These are phyloP conservation scores for Aplosporella prunicola DNA, from an alignment of 2,329 filamentous ascomycete species.

Conservation along the genomic window DNA sequence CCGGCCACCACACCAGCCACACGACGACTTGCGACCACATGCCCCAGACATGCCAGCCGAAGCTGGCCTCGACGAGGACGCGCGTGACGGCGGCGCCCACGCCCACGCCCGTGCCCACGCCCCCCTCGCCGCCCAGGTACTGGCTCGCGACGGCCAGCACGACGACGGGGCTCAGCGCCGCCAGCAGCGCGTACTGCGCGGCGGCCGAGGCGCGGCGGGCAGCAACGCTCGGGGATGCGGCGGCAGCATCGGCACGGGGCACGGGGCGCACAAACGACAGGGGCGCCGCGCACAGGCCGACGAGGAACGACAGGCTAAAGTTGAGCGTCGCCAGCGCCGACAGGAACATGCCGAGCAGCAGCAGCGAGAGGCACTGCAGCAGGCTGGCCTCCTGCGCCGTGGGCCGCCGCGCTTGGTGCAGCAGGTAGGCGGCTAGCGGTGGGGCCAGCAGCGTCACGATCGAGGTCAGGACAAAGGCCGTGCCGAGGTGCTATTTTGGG, in stretches of 20 bases:
- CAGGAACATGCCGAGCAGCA: conserved; percentile 83
- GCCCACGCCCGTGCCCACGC: conserved; percentile 37
- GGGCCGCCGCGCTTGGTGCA: conserved; percentile 44
- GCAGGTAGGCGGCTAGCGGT: conserved; percentile 19
- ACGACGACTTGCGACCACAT: conserved; percentile 82
- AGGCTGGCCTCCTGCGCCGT: conserved; percentile 64
- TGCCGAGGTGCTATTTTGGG: conserved; percentile 14
- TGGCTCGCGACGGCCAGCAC: conserved; percentile 21
- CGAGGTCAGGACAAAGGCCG: conserved; percentile 22
- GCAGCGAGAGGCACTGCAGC: conserved; percentile 83
- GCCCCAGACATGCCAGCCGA: conserved; percentile 83
- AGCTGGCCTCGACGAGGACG: conserved; percentile 63
- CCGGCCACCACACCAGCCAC: conserved; percentile 96
- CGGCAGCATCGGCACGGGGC: too few species aligned
- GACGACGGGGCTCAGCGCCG: conserved; percentile 24
- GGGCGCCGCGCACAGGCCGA: conserved; percentile 70
- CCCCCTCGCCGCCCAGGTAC: conserved; percentile 27
- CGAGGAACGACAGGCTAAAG: conserved; percentile 79
- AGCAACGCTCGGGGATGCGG: not conserved
- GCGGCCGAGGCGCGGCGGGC: conserved; percentile 11
- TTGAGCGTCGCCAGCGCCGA: conserved; percentile 91
- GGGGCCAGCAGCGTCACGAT: conserved; percentile 27
- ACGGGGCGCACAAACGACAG: conserved; percentile 58
- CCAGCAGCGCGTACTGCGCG: conserved; percentile 17
- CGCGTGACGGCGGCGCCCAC: conserved; percentile 33